phyloP scores from a whole-genome alignment of 2,329 filamentous ascomycete genomes.

The Talaromyces islandicus region DNA sequence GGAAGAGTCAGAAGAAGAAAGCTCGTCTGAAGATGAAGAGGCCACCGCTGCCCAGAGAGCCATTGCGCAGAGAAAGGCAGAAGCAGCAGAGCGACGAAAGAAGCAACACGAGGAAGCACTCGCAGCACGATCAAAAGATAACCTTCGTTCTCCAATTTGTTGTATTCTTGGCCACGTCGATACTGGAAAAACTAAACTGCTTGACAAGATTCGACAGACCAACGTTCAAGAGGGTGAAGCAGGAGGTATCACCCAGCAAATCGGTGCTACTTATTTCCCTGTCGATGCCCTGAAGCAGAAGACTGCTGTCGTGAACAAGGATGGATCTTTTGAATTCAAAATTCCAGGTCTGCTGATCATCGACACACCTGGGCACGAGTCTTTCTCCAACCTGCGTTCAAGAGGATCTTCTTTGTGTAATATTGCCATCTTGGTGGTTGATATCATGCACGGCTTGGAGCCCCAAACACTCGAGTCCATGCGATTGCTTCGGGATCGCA shows the following conservation, averaged over 20 bases:
- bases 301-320: conserved; percentile 86
- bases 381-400: conserved; percentile 95
- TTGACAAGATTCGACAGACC: conserved; percentile 97
- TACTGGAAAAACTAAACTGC: conserved; percentile 98
- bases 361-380: conserved; percentile 99
- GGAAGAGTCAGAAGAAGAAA: conserved; percentile 43
- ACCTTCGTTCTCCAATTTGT: conserved; percentile 95
- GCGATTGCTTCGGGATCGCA: conserved; percentile 83
- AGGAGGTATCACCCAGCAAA: conserved; percentile 98
- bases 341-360: conserved; percentile 94
- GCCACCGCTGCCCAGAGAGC: conserved; percentile 66
- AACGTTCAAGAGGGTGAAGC: conserved; percentile 99
- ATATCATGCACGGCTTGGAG: conserved; percentile 99
- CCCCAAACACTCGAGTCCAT: conserved; percentile 97
- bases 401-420: conserved; percentile 97
- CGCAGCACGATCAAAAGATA: conserved; percentile 84
- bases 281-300: conserved; percentile 89
- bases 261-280: conserved; percentile 98
- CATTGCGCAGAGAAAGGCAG: conserved; percentile 73
- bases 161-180: conserved; percentile 99
- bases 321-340: conserved; percentile 90
- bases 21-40: conserved; percentile 55
- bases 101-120: conserved; percentile 87
- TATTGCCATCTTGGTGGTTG: conserved; percentile 96
- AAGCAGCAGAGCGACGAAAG: conserved; percentile 80